phyloP scores from a whole-genome alignment of 2,329 filamentous ascomycete genomes.

The Colletotrichum somersetense region DNA sequence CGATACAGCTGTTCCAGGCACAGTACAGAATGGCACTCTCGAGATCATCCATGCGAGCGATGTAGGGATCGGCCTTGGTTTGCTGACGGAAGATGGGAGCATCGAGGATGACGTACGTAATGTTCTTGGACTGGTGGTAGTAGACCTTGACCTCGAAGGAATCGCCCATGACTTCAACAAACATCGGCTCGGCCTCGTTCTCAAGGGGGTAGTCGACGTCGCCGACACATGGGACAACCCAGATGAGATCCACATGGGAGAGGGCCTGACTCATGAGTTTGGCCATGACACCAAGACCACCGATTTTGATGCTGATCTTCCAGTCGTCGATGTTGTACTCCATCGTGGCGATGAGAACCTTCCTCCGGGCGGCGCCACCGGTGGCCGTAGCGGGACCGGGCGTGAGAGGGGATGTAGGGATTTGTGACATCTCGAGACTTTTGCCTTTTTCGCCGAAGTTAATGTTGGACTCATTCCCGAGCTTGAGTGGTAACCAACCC shows the following conservation, averaged over 20 bases:
- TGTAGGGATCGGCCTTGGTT: constrained; percentile 73
- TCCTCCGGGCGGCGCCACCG: constrained; percentile 56
- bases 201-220: constrained; percentile 74
- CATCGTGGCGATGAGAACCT: constrained; percentile 76
- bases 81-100: constrained; percentile 76
- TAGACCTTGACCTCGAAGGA: constrained; percentile 73
- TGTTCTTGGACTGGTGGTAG: constrained; percentile 73
- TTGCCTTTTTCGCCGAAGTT: constrained; percentile 49
- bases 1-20: constrained; percentile 78
- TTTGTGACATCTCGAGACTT: constrained; percentile 43
- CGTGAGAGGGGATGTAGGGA: constrained; percentile 33
- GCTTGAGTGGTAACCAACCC: constrained; percentile 47
- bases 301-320: constrained; percentile 79
- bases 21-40: constrained; percentile 77
- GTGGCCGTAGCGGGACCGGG: constrained; percentile 39
- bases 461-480: constrained; percentile 48
- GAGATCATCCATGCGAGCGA: constrained; percentile 76
- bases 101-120: constrained; percentile 77
- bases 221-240: constrained; percentile 73
- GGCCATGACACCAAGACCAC: constrained; percentile 78
- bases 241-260: constrained; percentile 74
- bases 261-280: constrained; percentile 77
- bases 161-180: constrained; percentile 70
- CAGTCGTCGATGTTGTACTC: constrained; percentile 80
- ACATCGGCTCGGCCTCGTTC: constrained; percentile 70